phyloP scores from a whole-genome alignment of 1,284 basidiomycete species.

The Ganoderma multipileum region DNA sequence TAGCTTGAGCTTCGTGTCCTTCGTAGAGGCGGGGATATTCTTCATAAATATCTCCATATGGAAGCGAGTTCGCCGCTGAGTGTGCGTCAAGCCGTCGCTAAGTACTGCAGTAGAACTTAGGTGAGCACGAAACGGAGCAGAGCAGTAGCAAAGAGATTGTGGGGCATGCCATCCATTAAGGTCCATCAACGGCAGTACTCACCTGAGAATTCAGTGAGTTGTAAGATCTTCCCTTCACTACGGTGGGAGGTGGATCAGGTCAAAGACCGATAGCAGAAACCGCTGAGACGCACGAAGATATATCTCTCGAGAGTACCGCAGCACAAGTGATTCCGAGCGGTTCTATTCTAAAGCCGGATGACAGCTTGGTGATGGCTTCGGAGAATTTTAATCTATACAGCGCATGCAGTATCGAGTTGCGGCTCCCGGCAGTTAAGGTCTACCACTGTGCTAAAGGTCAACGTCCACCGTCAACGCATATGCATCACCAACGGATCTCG shows the following conservation, averaged over 20 bases:
- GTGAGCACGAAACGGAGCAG: neutral
- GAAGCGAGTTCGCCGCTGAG: neutral
- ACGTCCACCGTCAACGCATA: neutral
- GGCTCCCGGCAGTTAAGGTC: neutral
- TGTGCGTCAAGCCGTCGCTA: neutral
- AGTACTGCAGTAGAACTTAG: neutral
- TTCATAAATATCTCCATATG: slow-evolving; percentile 46
- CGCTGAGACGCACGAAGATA: neutral
- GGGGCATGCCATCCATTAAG: neutral
- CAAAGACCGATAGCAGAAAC: neutral
- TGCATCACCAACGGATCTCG: neutral
- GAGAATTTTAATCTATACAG: neutral
- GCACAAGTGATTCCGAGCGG: slow-evolving; percentile 5
- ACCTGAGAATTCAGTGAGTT: neutral
- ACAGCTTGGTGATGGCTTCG: neutral
- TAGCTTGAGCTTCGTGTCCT: slow-evolving; percentile 43
- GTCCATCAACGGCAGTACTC: neutral
- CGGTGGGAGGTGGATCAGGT: neutral
- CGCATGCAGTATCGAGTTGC: neutral
- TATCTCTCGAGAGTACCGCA: slow-evolving; percentile 16
- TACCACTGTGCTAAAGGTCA: neutral
- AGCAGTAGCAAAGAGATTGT: neutral
- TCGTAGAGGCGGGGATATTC: slow-evolving; percentile 45
- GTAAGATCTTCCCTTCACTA: neutral
- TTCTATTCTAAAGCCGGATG: neutral